Evolutionary conservation across 2,329 filamentous ascomycete species (phyloP).

Genomic region (Daldinia sp.): DNA sequence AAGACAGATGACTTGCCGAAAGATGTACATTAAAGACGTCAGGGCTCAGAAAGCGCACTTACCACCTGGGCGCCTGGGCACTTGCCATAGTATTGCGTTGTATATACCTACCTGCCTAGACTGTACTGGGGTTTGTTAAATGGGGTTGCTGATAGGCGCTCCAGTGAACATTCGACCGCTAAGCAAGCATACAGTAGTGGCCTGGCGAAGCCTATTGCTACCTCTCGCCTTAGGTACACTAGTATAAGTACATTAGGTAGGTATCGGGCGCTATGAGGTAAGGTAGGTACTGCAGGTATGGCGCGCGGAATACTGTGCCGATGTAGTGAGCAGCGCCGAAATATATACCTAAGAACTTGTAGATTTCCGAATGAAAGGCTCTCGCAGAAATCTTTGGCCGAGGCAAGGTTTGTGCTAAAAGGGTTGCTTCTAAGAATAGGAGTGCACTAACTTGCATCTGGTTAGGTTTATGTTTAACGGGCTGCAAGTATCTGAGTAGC

Average conservation of each 20-base stretch:
- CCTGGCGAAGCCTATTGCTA: slow-evolving; percentile 4
- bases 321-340: neutral
- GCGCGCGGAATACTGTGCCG: neutral
- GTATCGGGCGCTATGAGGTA: no score
- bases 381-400: slow-evolving; percentile 33
- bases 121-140: slow-evolving; percentile 12
- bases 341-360: no score
- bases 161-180: slow-evolving; percentile 28
- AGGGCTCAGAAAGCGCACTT: slow-evolving; percentile 8
- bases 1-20: slow-evolving; percentile 33
- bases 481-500: slow-evolving; percentile 7
- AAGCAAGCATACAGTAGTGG: neutral
- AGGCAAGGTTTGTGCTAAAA: slow-evolving; percentile 22
- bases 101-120: no score
- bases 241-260: neutral
- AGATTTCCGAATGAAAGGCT: slow-evolving; percentile 5
- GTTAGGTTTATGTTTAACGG: slow-evolving; percentile 20
- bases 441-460: slow-evolving; percentile 14
- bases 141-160: slow-evolving; percentile 25
- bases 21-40: slow-evolving; percentile 9
- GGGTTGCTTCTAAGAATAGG: slow-evolving; percentile 30
- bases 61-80: no score
- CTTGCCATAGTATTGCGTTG: no score
- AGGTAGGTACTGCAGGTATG: no score
- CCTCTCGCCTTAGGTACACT: neutral